A percentile compares a stretch with the other conserved stretches of the same genome.
phyloP scores from a whole-genome alignment of 345 rosid genomes.

The Toxicodendron radicans region DNA sequence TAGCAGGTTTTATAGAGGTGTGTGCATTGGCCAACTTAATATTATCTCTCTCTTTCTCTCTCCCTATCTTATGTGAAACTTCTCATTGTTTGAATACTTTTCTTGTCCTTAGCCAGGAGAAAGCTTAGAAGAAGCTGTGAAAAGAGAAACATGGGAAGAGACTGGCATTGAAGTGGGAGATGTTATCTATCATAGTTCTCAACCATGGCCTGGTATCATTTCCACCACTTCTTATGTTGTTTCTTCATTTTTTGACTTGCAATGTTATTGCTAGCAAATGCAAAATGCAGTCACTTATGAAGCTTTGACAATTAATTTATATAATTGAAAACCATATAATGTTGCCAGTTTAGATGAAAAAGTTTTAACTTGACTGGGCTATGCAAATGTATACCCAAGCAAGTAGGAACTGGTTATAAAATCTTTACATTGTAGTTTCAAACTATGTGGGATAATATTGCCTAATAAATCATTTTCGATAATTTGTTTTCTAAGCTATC shows the following conservation, averaged over 20 bases:
- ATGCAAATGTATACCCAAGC: neutral
- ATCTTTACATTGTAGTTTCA: neutral
- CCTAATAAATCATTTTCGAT: neutral
- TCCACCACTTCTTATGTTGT: neutral
- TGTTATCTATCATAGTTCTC: conserved; percentile 92
- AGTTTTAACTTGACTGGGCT: neutral
- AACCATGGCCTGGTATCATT: conserved; percentile 94
- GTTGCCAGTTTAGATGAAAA: neutral
- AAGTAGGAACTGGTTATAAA: neutral
- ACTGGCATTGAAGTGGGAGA: conserved; percentile 94
- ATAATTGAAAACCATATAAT: neutral
- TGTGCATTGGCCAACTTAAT: conserved; percentile 4
- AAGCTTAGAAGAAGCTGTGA: conserved; percentile 98
- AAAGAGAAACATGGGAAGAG: conserved; percentile 95
- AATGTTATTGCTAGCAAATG: neutral
- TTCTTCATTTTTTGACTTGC: neutral
- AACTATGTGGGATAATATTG: neutral
- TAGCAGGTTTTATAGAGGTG: conserved; percentile 96
- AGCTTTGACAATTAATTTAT: neutral
- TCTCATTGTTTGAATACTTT: conserved; percentile 14
- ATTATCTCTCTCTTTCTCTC: neutral
- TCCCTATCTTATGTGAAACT: neutral
- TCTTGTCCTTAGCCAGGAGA: conserved; percentile 78
- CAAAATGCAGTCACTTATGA: neutral
- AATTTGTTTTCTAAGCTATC: neutral